Base-by-base conservation (phyloP, 257 asterid genomes). In the Capsicum baccatum region DNA sequence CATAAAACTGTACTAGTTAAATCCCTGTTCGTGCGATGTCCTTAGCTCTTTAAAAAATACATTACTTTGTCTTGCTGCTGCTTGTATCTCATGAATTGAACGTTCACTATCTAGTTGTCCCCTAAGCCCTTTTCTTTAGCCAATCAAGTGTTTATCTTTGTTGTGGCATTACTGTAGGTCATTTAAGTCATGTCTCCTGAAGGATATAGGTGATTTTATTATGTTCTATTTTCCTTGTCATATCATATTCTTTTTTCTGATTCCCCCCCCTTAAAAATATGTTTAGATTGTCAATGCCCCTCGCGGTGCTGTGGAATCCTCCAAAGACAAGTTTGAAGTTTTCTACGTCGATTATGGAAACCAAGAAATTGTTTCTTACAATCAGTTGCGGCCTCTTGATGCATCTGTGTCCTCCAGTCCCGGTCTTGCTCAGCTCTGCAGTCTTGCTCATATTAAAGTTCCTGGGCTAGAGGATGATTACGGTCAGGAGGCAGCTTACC, bases 301-400 rank as follows among this genome's bases (percentile, higher is more conserved):
- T 42, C 96, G 98, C 13, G 94, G 93, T 68, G 86, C 87, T 62
- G 98, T 94, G 80, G 88, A 90, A 80, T 93, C 99, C 70, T 71
- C 93, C 79, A 88, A 82, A 3, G 99, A 97, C 87, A 85, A 87
- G 90, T 97, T 93, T 87, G 99, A 97, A 91, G 99, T 95, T 79
- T 97, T 97, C 74, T 97, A 97, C 85, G 83, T 95, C 0, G 99
- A 97, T 83, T 97, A 92, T 60, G 99, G 99, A 63, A 97, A 97
- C 86, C 99, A 97, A 92, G 98, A 97, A 88, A 85, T 50, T 3
- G 94, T 94, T 84, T 73, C 98, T 16, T 95, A 89, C 93, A 90
- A 92, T 81, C 90, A 89, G 79, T 64, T 97, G 87, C 98, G 97
- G 26, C 97, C 99, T n/a, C 87, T 95, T 44, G 98, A 94, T 79